Evolutionary conservation across 305 asterid species (phyloP), one percentile per base, ranked within the genome.

Genomic region (Fraxinus latifolia): DNA sequence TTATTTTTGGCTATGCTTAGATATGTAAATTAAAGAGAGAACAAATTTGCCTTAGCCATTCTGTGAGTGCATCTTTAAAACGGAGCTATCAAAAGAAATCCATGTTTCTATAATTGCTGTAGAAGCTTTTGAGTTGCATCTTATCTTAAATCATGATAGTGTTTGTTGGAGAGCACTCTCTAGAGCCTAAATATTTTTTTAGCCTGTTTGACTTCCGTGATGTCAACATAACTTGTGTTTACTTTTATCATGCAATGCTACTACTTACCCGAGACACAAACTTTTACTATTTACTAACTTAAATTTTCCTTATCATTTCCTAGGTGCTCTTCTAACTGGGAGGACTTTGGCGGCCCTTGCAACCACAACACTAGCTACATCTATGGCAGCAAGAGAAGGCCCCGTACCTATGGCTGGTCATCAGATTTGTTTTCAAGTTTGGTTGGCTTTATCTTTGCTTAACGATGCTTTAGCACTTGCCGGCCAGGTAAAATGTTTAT

Each of bases 391-490:
- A 77, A 88, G 83, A 87, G 91, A 89, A 85, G 99, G 99, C 0
- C 90, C 97, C 34, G 55, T 83, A 77, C 87, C 89, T 71, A 94
- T 95, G 99, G 98, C 99, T 31, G 99, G 98, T 44, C 86, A 86
- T 86, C 95, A 95, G 85, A 95, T 95, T 80, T 93, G 97, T 90
- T 91, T 95, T 85, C 88, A 95, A 91, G 92, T 95, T 83, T 95
- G 98, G 98, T 47, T 95, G 88, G 97, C 97, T 47, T 83, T 95
- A 80, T 95, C 99, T 80, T 86, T 95, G 93, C 94, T 95, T 74
- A 95, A 93, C 83, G 98, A 95, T 86, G 98, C 98, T 85, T 85
- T 95, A 81, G 99, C 98, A 75, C 97, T 95, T 86, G 95, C 98
- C 72, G 98, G 99, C 53, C 99, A 94, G 96, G 99, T 95, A 88